Conservation (phyloP, 169 alveolate species). For the Eimeria sp. region DNA sequence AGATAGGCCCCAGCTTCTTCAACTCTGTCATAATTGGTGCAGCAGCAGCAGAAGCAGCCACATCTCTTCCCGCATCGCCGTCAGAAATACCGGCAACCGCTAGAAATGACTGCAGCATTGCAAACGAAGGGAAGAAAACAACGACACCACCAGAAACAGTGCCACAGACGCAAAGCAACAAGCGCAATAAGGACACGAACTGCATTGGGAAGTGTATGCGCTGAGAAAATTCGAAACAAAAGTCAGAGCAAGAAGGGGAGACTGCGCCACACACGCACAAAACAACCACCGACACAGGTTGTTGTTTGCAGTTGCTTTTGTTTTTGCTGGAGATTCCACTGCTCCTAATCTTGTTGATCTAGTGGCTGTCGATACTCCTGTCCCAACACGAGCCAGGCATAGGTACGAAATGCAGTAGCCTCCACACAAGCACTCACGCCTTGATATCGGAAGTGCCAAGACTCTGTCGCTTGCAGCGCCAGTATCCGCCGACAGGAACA, state of each 20-base stretch:
- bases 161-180: slow-evolving; percentile 20
- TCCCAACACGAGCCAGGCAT: neutral
- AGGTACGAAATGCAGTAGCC: neutral
- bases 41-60: slow-evolving; percentile 19
- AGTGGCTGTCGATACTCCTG: neutral
- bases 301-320: neutral
- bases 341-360: neutral
- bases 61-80: slow-evolving; percentile 7
- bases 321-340: neutral
- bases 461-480: slow-evolving; percentile 30
- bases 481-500: slow-evolving; percentile 49
- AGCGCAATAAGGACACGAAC: slow-evolving; percentile 23
- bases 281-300: neutral
- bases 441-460: neutral
- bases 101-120: slow-evolving; percentile 32
- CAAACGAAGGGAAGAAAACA: slow-evolving; percentile 51
- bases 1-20: slow-evolving; percentile 1
- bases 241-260: neutral
- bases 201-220: slow-evolving; percentile 56
- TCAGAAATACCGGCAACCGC: slow-evolving; percentile 48
- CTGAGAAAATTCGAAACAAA: slow-evolving; percentile 48
- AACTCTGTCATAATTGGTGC: neutral
- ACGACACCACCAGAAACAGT: slow-evolving; percentile 43
- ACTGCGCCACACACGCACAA: slow-evolving; percentile 30
- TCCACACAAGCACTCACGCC: neutral